phyloP scores from a whole-genome alignment of 2,329 filamentous ascomycete genomes.

The Niveomyces coronatus region DNA sequence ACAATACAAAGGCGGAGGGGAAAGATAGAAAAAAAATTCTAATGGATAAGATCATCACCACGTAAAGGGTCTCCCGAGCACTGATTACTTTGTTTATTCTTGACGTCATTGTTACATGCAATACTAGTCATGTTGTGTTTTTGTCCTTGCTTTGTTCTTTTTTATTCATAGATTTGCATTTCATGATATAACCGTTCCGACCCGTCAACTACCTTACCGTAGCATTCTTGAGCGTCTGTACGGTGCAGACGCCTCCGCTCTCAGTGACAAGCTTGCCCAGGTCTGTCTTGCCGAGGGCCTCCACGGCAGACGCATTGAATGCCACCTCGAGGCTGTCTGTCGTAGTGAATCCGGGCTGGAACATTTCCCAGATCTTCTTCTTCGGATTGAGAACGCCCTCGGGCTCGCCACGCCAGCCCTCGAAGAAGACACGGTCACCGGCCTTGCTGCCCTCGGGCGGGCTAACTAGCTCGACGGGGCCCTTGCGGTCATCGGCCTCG shows the following conservation, averaged over 20 bases:
- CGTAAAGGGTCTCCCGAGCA: too few relatives aligned
- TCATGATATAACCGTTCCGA: not conserved
- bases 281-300: constrained; percentile 63
- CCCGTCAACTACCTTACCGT: constrained; percentile 58
- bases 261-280: constrained; percentile 62
- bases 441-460: constrained; percentile 71
- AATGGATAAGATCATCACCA: too few relatives aligned
- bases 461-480: constrained; percentile 82
- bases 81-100: too few relatives aligned
- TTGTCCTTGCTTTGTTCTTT: not conserved
- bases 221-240: constrained; percentile 69
- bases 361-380: constrained; percentile 98
- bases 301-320: constrained; percentile 71
- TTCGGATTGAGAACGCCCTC: constrained; percentile 94
- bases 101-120: not conserved
- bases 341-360: constrained; percentile 93
- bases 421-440: constrained; percentile 83
- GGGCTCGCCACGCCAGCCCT: constrained; percentile 88
- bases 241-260: constrained; percentile 70
- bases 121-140: constrained; percentile 5
- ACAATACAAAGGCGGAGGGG: too few relatives aligned
- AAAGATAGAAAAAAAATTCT: too few relatives aligned
- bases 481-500: constrained; percentile 74
- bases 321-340: constrained; percentile 70
- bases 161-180: not conserved